Conservation (phyloP, 1,139 yeast species). For the Suhomyces atakaporum region DNA sequence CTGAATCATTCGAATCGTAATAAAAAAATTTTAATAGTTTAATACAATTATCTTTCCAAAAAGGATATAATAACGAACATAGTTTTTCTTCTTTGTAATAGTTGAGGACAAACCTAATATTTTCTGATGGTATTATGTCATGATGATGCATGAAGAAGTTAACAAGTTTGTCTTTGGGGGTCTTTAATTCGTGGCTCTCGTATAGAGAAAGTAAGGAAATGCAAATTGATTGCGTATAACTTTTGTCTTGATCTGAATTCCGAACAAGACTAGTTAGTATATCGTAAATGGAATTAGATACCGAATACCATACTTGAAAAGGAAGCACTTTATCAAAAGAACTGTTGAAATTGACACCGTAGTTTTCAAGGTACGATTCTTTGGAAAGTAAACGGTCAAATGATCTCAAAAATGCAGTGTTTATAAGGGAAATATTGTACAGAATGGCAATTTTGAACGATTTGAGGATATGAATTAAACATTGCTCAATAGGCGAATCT, state of each 20-base stretch:
- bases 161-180: slow-evolving; percentile 49
- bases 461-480: slow-evolving; percentile 26
- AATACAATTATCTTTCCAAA: slow-evolving; percentile 54
- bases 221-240: slow-evolving; percentile 40
- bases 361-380: slow-evolving; percentile 23
- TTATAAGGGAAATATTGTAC: slow-evolving; percentile 33
- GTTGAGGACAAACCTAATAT: slow-evolving; percentile 43
- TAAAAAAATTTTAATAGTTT: slow-evolving; percentile 52
- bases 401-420: slow-evolving; percentile 34
- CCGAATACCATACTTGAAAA: slow-evolving; percentile 53
- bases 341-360: slow-evolving; percentile 15
- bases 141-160: slow-evolving; percentile 44
- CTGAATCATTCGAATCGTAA: slow-evolving; percentile 21
- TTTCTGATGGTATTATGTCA: slow-evolving; percentile 35
- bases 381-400: slow-evolving; percentile 38
- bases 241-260: slow-evolving; percentile 34
- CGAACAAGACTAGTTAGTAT: slow-evolving; percentile 24
- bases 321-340: slow-evolving; percentile 32
- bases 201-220: slow-evolving; percentile 35
- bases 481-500: slow-evolving; percentile 22
- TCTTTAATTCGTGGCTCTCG: slow-evolving; percentile 40
- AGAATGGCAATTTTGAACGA: slow-evolving; percentile 25
- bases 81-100: slow-evolving; percentile 51
- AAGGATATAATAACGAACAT: slow-evolving; percentile 55
- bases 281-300: slow-evolving; percentile 45